Evolutionary conservation across 1,284 basidiomycete species (phyloP).

Genomic region (Thecaphora frezii): DNA sequence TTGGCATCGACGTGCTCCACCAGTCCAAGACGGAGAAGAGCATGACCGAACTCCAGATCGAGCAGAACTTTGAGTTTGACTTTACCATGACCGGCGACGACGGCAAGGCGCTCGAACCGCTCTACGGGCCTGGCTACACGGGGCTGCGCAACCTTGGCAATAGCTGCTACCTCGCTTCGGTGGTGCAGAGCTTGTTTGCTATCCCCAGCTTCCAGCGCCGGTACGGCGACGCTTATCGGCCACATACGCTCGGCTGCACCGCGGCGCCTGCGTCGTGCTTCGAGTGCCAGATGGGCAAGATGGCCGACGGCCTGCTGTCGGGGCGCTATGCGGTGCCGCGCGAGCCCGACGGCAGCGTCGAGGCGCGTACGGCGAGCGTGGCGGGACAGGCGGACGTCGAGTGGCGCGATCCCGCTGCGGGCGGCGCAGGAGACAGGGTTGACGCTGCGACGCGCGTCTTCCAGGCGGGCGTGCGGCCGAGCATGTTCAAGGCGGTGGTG

Average conservation of each 20-base stretch:
- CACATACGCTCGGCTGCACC: conserved; percentile 71
- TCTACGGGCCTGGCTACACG: conserved; percentile 85
- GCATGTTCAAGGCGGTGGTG: conserved; percentile 82
- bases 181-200: conserved; percentile 83
- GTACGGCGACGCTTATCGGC: conserved; percentile 67
- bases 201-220: conserved; percentile 75
- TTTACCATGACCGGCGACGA: conserved; percentile 90
- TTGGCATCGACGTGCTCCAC: conserved; percentile 82
- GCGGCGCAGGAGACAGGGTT: background rate
- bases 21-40: conserved; percentile 94
- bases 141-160: conserved; percentile 92
- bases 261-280: conserved; percentile 79
- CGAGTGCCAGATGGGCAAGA: conserved; percentile 91
- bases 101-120: conserved; percentile 80
- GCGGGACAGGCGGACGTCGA: conserved; percentile 8
- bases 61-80: conserved; percentile 92
- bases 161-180: conserved; percentile 96
- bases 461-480: conserved; percentile 82
- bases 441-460: conserved; percentile 62
- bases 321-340: conserved; percentile 82
- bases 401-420: background rate
- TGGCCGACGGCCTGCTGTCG: conserved; percentile 87
- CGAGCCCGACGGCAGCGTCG: conserved; percentile 2
- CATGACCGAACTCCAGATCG: conserved; percentile 96
- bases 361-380: background rate